These are phyloP conservation scores for Spizellomyces punctatus DNA, from an alignment of 192 early-diverging fungal species.

Conservation along the genomic window DNA sequence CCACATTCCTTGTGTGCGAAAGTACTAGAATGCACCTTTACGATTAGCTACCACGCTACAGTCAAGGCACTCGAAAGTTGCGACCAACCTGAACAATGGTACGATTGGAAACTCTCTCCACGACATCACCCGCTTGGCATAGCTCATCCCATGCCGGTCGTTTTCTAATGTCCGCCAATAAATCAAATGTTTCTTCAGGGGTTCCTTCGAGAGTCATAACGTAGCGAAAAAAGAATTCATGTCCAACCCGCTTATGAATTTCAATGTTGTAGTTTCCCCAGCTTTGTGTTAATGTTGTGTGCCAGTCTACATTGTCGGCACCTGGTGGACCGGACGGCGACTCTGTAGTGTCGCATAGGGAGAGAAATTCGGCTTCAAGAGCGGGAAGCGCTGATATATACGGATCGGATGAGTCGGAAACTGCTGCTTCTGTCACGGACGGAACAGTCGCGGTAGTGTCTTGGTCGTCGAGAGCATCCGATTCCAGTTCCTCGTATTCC, in stretches of 20 bases:
- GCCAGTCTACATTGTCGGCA: conserved; percentile 1
- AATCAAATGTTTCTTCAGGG: conserved; percentile 48
- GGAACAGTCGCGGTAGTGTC: not conserved
- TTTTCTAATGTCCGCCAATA: conserved; percentile 34
- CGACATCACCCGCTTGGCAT: conserved; percentile 34
- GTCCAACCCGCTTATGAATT: conserved; percentile 30
- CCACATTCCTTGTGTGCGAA: conserved; percentile 50
- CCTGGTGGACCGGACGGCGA: conserved; percentile 24
- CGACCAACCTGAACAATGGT: conserved; percentile 33
- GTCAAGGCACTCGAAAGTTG: not conserved
- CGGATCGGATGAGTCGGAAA: conserved; percentile 10
- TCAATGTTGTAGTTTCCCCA: conserved; percentile 26
- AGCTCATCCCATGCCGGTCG: conserved; percentile 49
- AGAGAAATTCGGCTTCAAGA: conserved; percentile 19
- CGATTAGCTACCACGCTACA: not conserved
- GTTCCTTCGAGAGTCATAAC: conserved; percentile 43
- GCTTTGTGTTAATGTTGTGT: conserved; percentile 12
- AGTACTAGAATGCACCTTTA: conserved; percentile 23
- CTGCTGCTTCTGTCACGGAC: not conserved
- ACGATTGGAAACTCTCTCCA: conserved; percentile 25
- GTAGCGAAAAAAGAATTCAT: conserved; percentile 45
- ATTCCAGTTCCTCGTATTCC: not conserved
- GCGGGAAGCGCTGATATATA: conserved; percentile 21
- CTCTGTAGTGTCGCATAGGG: conserved; percentile 15
- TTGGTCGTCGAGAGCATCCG: not conserved